Conservation (phyloP, 768 basidiomycete species). For the Amanita rimosa region DNA sequence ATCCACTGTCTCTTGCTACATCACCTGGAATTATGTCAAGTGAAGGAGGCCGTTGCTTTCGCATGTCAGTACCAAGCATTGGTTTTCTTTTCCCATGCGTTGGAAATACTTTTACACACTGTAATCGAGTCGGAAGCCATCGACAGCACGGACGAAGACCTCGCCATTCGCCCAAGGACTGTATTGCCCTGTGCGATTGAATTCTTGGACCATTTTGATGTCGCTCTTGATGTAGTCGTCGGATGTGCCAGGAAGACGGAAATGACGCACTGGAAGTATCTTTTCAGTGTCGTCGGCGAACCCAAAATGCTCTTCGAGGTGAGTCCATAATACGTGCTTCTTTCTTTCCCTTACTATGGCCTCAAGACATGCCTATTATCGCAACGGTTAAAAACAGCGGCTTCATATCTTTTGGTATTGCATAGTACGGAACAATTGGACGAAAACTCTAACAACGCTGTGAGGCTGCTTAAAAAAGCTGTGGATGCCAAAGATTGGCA, state of each 20-base stretch:
- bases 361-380: conserved; percentile 61
- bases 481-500: conserved; percentile 77
- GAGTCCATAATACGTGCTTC: not conserved
- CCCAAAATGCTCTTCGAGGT: conserved; percentile 91
- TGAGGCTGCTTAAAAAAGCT: conserved; percentile 69
- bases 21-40: conserved; percentile 54
- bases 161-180: conserved; percentile 19
- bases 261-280: conserved; percentile 75
- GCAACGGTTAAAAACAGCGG: conserved; percentile 74
- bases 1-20: conserved; percentile 83
- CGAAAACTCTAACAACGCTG: conserved; percentile 66
- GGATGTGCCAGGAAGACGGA: conserved; percentile 96
- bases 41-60: conserved; percentile 74
- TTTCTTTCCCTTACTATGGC: not conserved
- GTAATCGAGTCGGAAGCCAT: conserved; percentile 79
- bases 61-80: conserved; percentile 81
- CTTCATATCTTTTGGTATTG: conserved; percentile 86
- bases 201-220: conserved; percentile 93
- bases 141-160: conserved; percentile 17
- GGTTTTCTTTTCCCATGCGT: conserved; percentile 86
- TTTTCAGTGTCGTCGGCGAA: conserved; percentile 87
- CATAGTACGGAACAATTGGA: conserved; percentile 90
- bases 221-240: conserved; percentile 85
- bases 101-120: conserved; percentile 90
- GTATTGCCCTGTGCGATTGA: conserved; percentile 65